Base-by-base conservation (phyloP, 352 stramenopile species). In the Albugo laibachii region DNA sequence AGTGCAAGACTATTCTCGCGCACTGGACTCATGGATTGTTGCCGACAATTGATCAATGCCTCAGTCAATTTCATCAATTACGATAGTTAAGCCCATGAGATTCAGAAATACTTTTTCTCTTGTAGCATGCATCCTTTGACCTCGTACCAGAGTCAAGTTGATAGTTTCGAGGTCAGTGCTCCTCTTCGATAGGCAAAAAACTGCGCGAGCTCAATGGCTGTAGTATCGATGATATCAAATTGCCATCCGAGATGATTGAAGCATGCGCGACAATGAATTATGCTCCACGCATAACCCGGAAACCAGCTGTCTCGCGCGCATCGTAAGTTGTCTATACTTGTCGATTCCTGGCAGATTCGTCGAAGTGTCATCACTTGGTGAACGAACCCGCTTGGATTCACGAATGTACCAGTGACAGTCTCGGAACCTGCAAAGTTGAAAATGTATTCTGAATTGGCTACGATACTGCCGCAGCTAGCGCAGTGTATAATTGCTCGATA, bases 1-100 rank as follows among this genome's bases (percentile, higher is more conserved):
- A 61, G 69, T 96, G 54, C 87, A 66, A 68, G 87, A 95, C 63
- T 96, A 92, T 69, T 56, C 78, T 48, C 79, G 79, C 46, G 71
- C 75, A 18, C 72, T 92, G 43, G 78, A 92, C 62, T 65, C 67
- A 43, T 92, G 78, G 78, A 87, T 92, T 58, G 75, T 92, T 54
- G 64, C 78, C 55, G 73, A 92, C 69, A 92, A 92, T 69, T 92
- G 82, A 65, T 54, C 46, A 19, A 10, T 31, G 24, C 24, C 24
- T 31, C 24, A 31, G 24, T 31, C 24, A 31, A 31, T 31, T 36
- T 34, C 43, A 48, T 41, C 20, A 34, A 48, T 36, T 18, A 6
- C 15, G 16, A 48, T 24, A 36, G 43, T 16, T 24, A 43, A 43
- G 8, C 8, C 16, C 38, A 43, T 24, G 16, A 24, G 8, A 24